Percentiles rank a stretch among this genome's conserved stretches.
phyloP scores from a whole-genome alignment of 441 rosid species.

The Jatropha multifida region DNA sequence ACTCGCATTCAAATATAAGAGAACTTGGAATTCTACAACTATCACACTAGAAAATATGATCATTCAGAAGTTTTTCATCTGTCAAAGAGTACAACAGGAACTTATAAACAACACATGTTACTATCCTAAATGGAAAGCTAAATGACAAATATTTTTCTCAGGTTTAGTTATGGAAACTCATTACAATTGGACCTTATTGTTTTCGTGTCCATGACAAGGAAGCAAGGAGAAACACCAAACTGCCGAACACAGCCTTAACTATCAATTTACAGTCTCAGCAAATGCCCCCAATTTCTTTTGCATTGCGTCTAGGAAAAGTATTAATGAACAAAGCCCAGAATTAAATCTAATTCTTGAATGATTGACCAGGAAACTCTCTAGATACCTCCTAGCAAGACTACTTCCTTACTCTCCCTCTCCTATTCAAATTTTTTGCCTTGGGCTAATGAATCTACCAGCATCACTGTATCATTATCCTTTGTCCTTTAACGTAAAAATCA shows the following conservation, averaged over 20 bases:
- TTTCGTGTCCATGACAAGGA: neutral
- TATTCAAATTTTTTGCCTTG: no score
- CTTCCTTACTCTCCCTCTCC: neutral
- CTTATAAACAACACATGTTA: neutral
- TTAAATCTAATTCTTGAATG: neutral
- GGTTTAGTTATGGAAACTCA: neutral
- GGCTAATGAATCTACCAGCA: neutral
- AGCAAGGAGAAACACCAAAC: neutral
- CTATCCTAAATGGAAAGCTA: neutral
- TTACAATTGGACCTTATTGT: neutral
- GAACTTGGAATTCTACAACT: conserved; percentile 3
- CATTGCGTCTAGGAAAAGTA: neutral
- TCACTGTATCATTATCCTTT: neutral
- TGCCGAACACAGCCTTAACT: no score
- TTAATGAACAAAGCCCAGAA: neutral
- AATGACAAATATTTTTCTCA: conserved; percentile 10
- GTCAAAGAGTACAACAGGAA: neutral
- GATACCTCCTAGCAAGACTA: neutral
- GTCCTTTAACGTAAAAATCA: neutral
- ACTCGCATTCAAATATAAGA: conserved; percentile 4
- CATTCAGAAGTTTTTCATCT: neutral
- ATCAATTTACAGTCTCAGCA: neutral
- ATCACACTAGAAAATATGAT: neutral
- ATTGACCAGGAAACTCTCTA: neutral
- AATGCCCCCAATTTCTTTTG: neutral